phyloP scores from a whole-genome alignment of 306 rosid species.

The Arachis hypogaea region DNA sequence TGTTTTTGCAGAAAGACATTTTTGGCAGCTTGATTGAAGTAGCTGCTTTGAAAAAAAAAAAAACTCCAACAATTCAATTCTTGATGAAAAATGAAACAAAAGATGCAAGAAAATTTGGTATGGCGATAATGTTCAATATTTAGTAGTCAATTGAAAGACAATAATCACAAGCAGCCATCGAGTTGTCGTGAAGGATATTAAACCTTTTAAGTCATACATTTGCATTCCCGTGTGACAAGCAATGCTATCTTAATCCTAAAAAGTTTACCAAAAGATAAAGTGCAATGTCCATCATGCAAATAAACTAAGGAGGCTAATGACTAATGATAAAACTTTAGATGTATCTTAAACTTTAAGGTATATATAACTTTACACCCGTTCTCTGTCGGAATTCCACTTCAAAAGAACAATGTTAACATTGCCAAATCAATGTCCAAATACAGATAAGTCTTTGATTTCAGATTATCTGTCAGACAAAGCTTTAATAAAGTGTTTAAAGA shows the following conservation, averaged over 20 bases:
- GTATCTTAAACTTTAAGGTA: constrained; percentile 45
- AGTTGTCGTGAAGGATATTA: constrained; percentile 23
- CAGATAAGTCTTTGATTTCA: constrained; percentile 1
- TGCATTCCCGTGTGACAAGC: constrained; percentile 12
- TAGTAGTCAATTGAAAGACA: constrained; percentile 27
- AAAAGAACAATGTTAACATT: background rate
- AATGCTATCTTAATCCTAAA: background rate
- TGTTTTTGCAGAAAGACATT: too few relatives aligned
- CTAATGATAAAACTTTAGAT: constrained; percentile 11
- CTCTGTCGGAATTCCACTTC: constrained; percentile 17
- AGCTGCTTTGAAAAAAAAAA: too few relatives aligned
- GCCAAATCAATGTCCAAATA: background rate
- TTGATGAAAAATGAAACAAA: constrained; percentile 2
- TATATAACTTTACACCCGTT: background rate
- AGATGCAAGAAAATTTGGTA: constrained; percentile 19
- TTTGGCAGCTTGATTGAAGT: too few relatives aligned
- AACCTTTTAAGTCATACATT: constrained; percentile 25
- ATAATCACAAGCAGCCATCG: constrained; percentile 9
- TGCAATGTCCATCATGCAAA: constrained; percentile 29
- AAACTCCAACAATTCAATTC: too few relatives aligned
- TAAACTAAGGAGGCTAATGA: constrained; percentile 17
- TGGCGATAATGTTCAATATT: background rate
- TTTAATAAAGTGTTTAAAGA: background rate
- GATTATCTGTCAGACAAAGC: background rate
- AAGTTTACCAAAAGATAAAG: constrained; percentile 8